Evolutionary conservation across 805 yeast species (phyloP), one percentile per base, ranked within the genome.

Genomic region (Teunomyces barrocoloradensis): DNA sequence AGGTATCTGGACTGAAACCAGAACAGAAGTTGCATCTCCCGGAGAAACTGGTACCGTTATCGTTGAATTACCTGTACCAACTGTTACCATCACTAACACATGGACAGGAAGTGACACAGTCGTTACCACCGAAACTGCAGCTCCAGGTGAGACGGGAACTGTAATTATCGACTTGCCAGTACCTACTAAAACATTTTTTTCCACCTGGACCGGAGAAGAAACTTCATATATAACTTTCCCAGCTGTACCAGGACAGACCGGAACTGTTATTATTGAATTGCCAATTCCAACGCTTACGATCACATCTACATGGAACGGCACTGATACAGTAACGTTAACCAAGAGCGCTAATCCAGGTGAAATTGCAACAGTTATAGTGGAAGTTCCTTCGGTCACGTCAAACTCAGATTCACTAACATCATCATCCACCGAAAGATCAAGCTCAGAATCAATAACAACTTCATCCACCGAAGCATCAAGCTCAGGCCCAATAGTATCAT

Each of bases 131-230:
- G 29, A 39, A 9, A 20, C 54, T 13, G 52, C 50, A 4, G 18
- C 48, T 7, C 42, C 46, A 4, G 52, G 52, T 25, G 47, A 23
- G 0, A 46, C 47, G 7, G 50, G 29, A 11, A 45, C 53, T 11
- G 49, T 48, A n/a, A 36, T 53, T 9, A 42, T 56, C 7, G 54
- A 54, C 2, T 54, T 54, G 7, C 59, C 58, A 7, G 39, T 45
- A 20, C 53, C 54, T 18, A 46, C 48, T 4, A 17, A 21, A 3
- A 48, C 58, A 3, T 17, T 39, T 5, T 50, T 53, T 11, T 17
- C 48, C 1, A 47, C 52, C n/a, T 53, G 57, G 57, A 46, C 54
- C 13, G 51, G 54, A 10, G 17, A 35, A 18, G 38, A n/a, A 3
- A 43, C 53, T 30, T 18, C 27, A 40, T 20, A 17, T 18, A 30